Base-by-base conservation (phyloP, 768 basidiomycete genomes). In the Paxillus involutus region DNA sequence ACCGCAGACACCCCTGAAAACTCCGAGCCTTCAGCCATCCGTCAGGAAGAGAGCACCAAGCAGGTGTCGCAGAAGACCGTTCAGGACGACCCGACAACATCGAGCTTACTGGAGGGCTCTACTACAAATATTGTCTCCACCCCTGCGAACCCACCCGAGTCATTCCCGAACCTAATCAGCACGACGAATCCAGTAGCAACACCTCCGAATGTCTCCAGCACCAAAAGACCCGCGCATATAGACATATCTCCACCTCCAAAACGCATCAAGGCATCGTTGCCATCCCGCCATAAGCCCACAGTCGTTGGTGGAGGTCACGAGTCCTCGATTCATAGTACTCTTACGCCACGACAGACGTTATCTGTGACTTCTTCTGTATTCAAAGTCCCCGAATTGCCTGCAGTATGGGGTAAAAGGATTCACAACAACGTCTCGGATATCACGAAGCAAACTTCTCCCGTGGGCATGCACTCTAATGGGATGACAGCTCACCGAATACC, bases 181-280 rank as follows among this genome's bases (percentile, higher is more conserved):
- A 21, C 49, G 32, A 17, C 44, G 13, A 47, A n/a, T 24, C 45
- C 44, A 9, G 37, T 29, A 30, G 37, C 60, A 39, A 2, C 45
- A 1, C 33, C 44, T 17, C 29, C n/a, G 12, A 35, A 35, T 11
- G 16, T 32, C 12, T 33, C 45, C 1, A 16, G 45, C 33, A 32
- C 55, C 47, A 69, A 66, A 57, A 58, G 56, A 26, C 46, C 46
- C 1, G 58, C 57, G 63, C 63, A 61, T 61, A 66, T 41, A 68
- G 47, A 45, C 36, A 30, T 24, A 29, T 44, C 60, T 29, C 44
- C n/a, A 8, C 36, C 55, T 10, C 39, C 39, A 8, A 67, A 68
- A 51, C 60, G 59, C 37, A 46, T 19, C 11, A 61, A 36, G 51
- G 35, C 51, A 14, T 53, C 43, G 12, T 24, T 14, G 12, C 10